Evolutionary conservation across 805 yeast genomes (phyloP).

Genomic region (Yarrowia deformans): DNA sequence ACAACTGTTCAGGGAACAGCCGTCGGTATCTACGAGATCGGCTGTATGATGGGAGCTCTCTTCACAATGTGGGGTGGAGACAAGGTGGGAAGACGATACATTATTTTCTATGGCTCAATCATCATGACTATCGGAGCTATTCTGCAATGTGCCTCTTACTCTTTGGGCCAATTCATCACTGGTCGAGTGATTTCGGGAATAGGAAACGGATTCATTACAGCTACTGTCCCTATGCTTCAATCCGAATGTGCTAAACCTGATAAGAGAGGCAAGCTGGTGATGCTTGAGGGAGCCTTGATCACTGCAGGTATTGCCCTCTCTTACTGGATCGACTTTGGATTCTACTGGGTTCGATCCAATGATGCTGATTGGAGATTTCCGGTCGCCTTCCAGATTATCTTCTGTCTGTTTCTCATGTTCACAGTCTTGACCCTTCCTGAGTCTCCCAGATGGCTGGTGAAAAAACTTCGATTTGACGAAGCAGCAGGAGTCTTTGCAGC

Average conservation of each 20-base stretch:
- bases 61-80: slow-evolving; percentile 57
- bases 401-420: slow-evolving; percentile 64
- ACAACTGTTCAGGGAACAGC: slow-evolving; percentile 16
- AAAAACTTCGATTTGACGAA: slow-evolving; percentile 59
- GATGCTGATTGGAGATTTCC: slow-evolving; percentile 78
- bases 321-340: slow-evolving; percentile 54
- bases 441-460: slow-evolving; percentile 82
- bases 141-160: slow-evolving; percentile 59
- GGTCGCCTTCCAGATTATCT: slow-evolving; percentile 69
- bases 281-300: slow-evolving; percentile 73
- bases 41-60: slow-evolving; percentile 53
- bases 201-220: slow-evolving; percentile 52
- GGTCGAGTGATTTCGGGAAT: slow-evolving; percentile 5
- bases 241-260: slow-evolving; percentile 74
- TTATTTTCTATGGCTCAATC: slow-evolving; percentile 63
- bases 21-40: slow-evolving; percentile 58
- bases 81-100: slow-evolving; percentile 67
- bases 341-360: slow-evolving; percentile 65
- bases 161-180: slow-evolving; percentile 54
- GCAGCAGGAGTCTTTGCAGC: slow-evolving; percentile 48
- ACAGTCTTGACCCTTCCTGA: slow-evolving; percentile 76
- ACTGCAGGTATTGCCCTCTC: slow-evolving; percentile 78
- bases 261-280: slow-evolving; percentile 71
- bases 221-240: slow-evolving; percentile 84
- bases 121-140: slow-evolving; percentile 68